A percentile compares a stretch with the other conserved stretches of the same genome.
These are phyloP conservation scores for Wickerhamiella dianesei DNA, from an alignment of 805 yeast species.

Conservation along the genomic window DNA sequence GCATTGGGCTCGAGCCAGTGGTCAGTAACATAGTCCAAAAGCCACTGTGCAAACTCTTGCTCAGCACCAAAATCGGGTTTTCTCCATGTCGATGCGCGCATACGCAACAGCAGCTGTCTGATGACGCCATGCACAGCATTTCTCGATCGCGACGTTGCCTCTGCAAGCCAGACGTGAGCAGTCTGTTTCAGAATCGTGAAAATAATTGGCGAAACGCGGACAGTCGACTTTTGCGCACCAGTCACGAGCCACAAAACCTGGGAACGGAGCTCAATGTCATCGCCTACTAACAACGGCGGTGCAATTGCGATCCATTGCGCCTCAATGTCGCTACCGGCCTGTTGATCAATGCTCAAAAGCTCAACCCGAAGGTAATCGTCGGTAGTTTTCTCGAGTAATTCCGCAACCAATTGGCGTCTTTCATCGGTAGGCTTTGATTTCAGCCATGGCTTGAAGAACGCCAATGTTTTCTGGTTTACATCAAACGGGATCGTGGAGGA, in stretches of 20 bases:
- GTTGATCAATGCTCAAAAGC: neutral
- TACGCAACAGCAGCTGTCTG: slow-evolving; percentile 47
- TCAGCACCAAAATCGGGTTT: slow-evolving; percentile 33
- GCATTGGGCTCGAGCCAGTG: slow-evolving; percentile 38
- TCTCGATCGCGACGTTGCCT: slow-evolving; percentile 53
- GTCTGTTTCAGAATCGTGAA: slow-evolving; percentile 33
- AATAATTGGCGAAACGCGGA: slow-evolving; percentile 35
- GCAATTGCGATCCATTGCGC: neutral
- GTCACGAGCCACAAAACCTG: slow-evolving; percentile 49
- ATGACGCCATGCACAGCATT: slow-evolving; percentile 50
- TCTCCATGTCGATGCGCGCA: slow-evolving; percentile 56
- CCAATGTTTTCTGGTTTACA: neutral
- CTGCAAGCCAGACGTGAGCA: slow-evolving; percentile 44
- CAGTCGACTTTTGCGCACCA: slow-evolving; percentile 47
- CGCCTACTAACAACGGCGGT: neutral
- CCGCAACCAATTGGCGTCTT: neutral
- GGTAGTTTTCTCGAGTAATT: neutral
- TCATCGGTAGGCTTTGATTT: neutral
- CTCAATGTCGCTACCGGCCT: neutral
- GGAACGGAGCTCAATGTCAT: slow-evolving; percentile 28
- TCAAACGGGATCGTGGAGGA: neutral
- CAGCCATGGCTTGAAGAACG: neutral
- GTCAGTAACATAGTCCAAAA: neutral
- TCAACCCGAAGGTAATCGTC: neutral
- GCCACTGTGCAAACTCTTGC: neutral